Conservation (phyloP, 2,329 filamentous ascomycete genomes). For the Cryphonectria nitschkei region DNA sequence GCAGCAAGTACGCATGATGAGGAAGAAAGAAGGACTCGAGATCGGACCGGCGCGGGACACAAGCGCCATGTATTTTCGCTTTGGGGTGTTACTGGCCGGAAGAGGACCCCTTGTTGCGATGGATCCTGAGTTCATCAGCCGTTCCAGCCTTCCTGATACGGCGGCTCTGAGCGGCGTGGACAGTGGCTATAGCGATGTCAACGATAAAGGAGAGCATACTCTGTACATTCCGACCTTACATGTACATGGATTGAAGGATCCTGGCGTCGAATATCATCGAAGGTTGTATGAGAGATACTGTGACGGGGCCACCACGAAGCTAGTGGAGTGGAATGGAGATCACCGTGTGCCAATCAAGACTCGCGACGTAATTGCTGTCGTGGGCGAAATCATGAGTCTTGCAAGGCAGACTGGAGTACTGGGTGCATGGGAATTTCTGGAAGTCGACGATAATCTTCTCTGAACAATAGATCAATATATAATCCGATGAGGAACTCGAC, state of each 20-base stretch:
- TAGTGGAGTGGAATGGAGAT: constrained; percentile 5
- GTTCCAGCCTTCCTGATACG: not conserved
- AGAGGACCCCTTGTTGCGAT: constrained; percentile 4
- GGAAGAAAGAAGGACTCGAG: not conserved
- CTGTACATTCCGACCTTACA: not conserved
- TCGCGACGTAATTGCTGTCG: not conserved
- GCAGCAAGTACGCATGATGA: not conserved
- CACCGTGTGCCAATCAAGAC: constrained; percentile 4
- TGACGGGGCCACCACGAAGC: not conserved
- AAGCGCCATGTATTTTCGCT: not conserved
- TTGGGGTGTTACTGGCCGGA: not conserved
- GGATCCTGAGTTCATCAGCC: not conserved
- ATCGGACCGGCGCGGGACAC: not conserved
- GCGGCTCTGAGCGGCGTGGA: not conserved
- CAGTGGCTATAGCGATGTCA: not conserved
- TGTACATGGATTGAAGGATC: not conserved
- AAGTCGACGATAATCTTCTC: not conserved
- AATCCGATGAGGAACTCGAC: not conserved
- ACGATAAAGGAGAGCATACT: not conserved
- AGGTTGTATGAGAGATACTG: not conserved
- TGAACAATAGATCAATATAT: not conserved
- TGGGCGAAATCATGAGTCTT: not conserved
- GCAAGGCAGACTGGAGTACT: not conserved
- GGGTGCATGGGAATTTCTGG: not conserved
- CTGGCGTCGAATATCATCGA: constrained; percentile 32